Conservation (phyloP, 257 asterid species). For the Jacaranda copaia region DNA sequence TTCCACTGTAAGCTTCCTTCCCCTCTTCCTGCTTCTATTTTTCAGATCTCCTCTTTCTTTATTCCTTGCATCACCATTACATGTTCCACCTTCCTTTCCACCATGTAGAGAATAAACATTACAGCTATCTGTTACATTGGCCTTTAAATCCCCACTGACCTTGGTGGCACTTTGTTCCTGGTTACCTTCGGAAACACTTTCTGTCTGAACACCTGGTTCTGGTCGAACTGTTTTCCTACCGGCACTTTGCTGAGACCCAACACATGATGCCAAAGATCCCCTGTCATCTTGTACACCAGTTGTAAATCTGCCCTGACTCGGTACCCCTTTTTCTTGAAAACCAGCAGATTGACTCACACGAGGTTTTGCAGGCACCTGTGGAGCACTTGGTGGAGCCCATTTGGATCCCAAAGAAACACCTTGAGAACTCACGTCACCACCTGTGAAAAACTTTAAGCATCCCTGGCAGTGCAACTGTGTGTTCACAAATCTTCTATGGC, state of each 20-base stretch:
- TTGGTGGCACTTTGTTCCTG: conserved; percentile 31
- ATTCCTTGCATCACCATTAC: conserved; percentile 25
- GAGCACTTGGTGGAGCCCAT: conserved; percentile 35
- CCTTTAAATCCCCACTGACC: conserved; percentile 29
- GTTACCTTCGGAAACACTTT: conserved; percentile 30
- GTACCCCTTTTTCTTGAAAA: conserved; percentile 32
- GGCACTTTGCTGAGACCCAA: conserved; percentile 34
- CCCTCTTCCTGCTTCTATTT: conserved; percentile 46
- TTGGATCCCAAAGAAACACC: conserved; percentile 33
- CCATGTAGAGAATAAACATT: conserved; percentile 27
- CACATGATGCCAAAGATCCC: conserved; percentile 32
- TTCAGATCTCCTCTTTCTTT: conserved; percentile 30
- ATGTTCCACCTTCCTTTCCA: conserved; percentile 26
- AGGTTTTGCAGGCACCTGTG: conserved; percentile 38
- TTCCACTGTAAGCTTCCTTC: conserved; percentile 37
- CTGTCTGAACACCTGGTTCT: conserved; percentile 31
- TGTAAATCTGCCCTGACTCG: conserved; percentile 26
- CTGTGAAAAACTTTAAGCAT: conserved; percentile 51
- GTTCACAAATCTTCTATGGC: conserved; percentile 43
- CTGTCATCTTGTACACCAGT: conserved; percentile 32
- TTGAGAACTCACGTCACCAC: conserved; percentile 42
- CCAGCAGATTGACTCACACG: conserved; percentile 34
- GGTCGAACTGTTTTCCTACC: conserved; percentile 23
- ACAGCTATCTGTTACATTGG: conserved; percentile 25
- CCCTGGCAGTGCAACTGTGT: conserved; percentile 52